Percentiles rank a stretch among this genome's conserved stretches.
Conservation (phyloP, 2,329 filamentous ascomycete species). For the Colletotrichum spinosum region DNA sequence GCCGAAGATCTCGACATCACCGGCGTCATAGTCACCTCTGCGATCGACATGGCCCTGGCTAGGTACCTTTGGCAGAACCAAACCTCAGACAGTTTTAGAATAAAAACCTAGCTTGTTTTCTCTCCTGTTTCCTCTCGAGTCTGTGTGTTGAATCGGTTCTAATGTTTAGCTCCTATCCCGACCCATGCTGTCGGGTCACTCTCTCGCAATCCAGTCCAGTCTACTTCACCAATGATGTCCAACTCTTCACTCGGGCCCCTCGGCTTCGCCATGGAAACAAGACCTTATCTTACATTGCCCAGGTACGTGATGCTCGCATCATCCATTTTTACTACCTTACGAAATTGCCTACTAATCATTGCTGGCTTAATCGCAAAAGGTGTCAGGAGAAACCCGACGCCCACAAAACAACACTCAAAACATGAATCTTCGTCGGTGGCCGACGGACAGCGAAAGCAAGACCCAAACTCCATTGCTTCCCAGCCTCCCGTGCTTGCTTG, state of each 20-base stretch:
- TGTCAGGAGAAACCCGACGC: not conserved
- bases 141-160: not conserved
- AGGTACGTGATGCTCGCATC: not conserved
- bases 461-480: no score
- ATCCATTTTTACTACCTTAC: conserved; percentile 12
- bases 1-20: conserved; percentile 33
- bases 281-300: not conserved
- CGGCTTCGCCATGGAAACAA: no score
- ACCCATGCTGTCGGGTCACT: no score
- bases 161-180: not conserved
- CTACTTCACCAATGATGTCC: not conserved
- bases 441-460: no score
- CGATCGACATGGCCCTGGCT: conserved; percentile 11
- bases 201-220: not conserved
- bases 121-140: not conserved
- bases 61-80: not conserved
- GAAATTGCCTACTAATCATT: conserved; percentile 14
- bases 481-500: no score
- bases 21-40: conserved; percentile 34
- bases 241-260: not conserved
- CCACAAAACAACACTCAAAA: no score
- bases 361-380: not conserved
- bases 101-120: not conserved
- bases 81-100: no score
- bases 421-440: no score